Evolutionary conservation across 2,329 filamentous ascomycete species (phyloP).

Genomic region (Sarocladiaceae sp.): DNA sequence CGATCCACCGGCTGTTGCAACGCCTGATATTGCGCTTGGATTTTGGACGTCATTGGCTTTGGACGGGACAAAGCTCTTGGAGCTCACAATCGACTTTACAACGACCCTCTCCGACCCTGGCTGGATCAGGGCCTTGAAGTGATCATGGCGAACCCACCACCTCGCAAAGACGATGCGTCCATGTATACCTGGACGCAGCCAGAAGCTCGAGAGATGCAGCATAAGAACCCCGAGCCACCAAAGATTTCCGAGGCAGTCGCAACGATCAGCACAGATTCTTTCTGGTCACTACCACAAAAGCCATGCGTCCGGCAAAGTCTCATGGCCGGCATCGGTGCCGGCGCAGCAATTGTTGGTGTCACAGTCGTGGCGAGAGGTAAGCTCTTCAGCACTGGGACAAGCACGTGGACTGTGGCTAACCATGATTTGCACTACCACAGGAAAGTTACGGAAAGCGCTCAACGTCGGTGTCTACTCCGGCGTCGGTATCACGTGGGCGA

Average conservation of each 20-base stretch:
- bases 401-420: no score
- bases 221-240: slow-evolving; percentile 21
- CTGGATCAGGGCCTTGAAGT: background rate
- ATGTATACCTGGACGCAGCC: slow-evolving; percentile 7
- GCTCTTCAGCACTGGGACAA: no score
- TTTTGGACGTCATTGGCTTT: slow-evolving; percentile 7
- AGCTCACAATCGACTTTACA: background rate
- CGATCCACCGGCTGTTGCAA: background rate
- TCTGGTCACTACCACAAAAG: slow-evolving; percentile 67
- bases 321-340: slow-evolving; percentile 76
- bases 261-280: slow-evolving; percentile 64
- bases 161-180: slow-evolving; percentile 1
- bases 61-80: background rate
- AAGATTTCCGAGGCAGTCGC: slow-evolving; percentile 58
- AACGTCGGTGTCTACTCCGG: slow-evolving; percentile 80
- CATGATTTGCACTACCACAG: slow-evolving; percentile 17
- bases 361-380: slow-evolving; percentile 73
- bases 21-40: background rate
- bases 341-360: slow-evolving; percentile 70
- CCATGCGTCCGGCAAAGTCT: slow-evolving; percentile 83
- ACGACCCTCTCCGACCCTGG: background rate
- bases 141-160: background rate
- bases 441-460: slow-evolving; percentile 47
- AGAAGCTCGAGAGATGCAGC: background rate
- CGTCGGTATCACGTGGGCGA: slow-evolving; percentile 56